A percentile compares a stretch with the other conserved stretches of the same genome.
These are phyloP conservation scores for Daedaleopsis sinensis DNA, from an alignment of 768 basidiomycete species.

Conservation along the genomic window DNA sequence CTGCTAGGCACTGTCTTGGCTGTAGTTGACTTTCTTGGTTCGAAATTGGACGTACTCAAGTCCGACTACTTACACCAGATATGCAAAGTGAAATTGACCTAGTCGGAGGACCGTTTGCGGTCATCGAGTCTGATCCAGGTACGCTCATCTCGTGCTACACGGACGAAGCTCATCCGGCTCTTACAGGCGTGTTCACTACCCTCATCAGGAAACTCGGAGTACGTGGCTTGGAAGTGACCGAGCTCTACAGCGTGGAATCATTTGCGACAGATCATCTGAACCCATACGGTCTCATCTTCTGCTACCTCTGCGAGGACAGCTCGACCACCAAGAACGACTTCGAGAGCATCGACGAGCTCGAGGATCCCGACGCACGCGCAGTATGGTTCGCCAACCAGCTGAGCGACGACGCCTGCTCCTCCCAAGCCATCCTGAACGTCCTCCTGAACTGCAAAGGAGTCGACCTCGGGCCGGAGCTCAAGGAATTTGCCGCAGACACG, in stretches of 20 bases:
- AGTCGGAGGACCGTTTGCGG: slow-evolving; percentile 64
- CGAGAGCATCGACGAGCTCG: slow-evolving; percentile 11
- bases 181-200: slow-evolving; percentile 58
- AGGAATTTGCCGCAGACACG: slow-evolving; percentile 51
- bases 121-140: slow-evolving; percentile 54
- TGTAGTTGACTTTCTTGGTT: too few relatives aligned
- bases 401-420: slow-evolving; percentile 66
- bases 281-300: slow-evolving; percentile 64
- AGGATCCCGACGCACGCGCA: slow-evolving; percentile 54
- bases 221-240: slow-evolving; percentile 53
- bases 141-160: slow-evolving; percentile 1
- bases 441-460: slow-evolving; percentile 57
- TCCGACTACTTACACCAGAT: not conserved
- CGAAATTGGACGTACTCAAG: too few relatives aligned
- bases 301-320: slow-evolving; percentile 59
- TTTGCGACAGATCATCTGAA: slow-evolving; percentile 63
- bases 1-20: too few relatives aligned
- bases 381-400: slow-evolving; percentile 76
- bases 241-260: slow-evolving; percentile 65
- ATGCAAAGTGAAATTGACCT: slow-evolving; percentile 40
- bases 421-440: slow-evolving; percentile 63
- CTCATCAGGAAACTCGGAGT: slow-evolving; percentile 58
- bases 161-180: too few relatives aligned
- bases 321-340: slow-evolving; percentile 26
- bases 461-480: slow-evolving; percentile 49